phyloP scores from a whole-genome alignment of 2,329 filamentous ascomycete species.

The Aspergillus unguis region DNA sequence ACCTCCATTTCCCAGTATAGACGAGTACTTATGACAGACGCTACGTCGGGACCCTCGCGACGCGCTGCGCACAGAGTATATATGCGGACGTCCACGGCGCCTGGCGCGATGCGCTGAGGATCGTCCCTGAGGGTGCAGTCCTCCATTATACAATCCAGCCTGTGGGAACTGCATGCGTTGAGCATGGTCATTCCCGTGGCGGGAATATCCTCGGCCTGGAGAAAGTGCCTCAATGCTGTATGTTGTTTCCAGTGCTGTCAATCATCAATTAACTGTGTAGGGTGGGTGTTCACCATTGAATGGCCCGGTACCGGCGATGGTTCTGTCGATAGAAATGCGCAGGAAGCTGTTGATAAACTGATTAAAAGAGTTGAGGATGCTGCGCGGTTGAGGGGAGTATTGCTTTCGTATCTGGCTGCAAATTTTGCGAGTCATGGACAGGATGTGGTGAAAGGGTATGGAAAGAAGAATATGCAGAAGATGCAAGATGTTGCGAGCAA shows the following conservation, averaged over 20 bases:
- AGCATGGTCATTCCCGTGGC: neutral
- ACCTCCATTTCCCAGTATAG: no score
- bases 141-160: neutral
- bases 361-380: conserved; percentile 11
- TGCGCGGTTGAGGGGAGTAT: conserved; percentile 2
- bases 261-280: neutral
- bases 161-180: neutral
- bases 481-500: conserved; percentile 2
- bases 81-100: neutral
- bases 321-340: neutral
- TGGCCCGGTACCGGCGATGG: neutral
- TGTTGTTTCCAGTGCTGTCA: neutral
- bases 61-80: neutral
- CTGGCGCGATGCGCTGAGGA: neutral
- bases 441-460: conserved; percentile 7
- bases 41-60: neutral
- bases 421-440: conserved; percentile 9
- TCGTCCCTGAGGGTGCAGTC: neutral
- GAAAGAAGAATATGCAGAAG: conserved; percentile 3
- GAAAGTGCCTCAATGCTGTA: neutral
- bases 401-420: conserved; percentile 8
- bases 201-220: neutral
- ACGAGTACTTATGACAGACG: no score
- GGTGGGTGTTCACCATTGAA: neutral
- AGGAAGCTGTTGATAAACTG: neutral